phyloP scores from a whole-genome alignment of 2,329 filamentous ascomycete genomes.

The Aspergillus neoniger region DNA sequence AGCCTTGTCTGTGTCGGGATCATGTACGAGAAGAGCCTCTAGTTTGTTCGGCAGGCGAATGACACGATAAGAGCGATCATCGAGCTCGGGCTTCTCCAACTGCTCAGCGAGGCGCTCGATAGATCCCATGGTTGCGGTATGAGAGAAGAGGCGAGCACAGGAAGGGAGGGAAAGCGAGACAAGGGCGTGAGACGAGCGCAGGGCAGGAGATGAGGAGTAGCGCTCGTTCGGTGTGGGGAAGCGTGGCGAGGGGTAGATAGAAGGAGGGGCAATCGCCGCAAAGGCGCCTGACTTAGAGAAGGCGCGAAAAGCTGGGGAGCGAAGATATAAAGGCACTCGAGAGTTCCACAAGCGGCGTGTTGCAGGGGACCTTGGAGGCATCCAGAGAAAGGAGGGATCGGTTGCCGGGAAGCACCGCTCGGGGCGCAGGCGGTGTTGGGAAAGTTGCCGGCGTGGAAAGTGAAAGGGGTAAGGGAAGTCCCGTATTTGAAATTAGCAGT shows the following conservation, averaged over 20 bases:
- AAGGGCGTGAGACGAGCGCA: slow-evolving; percentile 11
- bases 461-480: background rate
- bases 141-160: slow-evolving; percentile 22
- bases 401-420: slow-evolving; percentile 7
- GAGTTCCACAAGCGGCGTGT: slow-evolving; percentile 26
- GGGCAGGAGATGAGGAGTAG: slow-evolving; percentile 13
- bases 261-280: slow-evolving; percentile 21
- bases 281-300: slow-evolving; percentile 15
- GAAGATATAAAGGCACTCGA: slow-evolving; percentile 14
- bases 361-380: slow-evolving; percentile 42
- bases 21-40: slow-evolving; percentile 89
- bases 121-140: slow-evolving; percentile 18
- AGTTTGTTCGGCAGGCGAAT: slow-evolving; percentile 82
- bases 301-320: slow-evolving; percentile 19
- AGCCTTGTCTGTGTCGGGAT: slow-evolving; percentile 93
- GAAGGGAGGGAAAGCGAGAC: slow-evolving; percentile 22
- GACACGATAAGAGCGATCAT: slow-evolving; percentile 85
- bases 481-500: background rate
- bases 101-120: slow-evolving; percentile 63
- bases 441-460: background rate
- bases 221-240: slow-evolving; percentile 13
- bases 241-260: slow-evolving; percentile 20
- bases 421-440: background rate
- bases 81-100: slow-evolving; percentile 79
- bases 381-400: slow-evolving; percentile 25